phyloP scores from a whole-genome alignment of 106 monocot species.

The Triglochin maritima region DNA sequence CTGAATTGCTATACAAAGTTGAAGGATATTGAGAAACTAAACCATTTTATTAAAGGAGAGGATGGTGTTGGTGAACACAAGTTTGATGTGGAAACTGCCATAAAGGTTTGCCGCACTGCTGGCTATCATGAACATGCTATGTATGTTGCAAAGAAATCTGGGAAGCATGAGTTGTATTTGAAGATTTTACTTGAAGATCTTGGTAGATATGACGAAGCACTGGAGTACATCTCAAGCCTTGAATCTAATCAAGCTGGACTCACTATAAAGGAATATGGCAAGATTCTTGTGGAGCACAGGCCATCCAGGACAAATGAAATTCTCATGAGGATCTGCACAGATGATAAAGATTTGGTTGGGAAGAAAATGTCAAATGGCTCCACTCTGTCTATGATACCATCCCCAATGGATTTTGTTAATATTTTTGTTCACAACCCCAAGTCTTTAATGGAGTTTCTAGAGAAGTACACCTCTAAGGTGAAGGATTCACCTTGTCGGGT shows the following conservation, averaged over 20 bases:
- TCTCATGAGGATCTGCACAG: conserved; percentile 66
- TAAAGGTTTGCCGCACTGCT: conserved; percentile 88
- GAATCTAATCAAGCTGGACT: conserved; percentile 78
- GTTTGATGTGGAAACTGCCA: conserved; percentile 99
- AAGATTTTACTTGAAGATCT: conserved; percentile 98
- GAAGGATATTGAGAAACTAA: conserved; percentile 93
- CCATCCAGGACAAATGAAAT: conserved; percentile 65
- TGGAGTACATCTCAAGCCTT: conserved; percentile 78
- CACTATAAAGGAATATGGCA: conserved; percentile 90
- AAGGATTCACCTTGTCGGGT: conserved; percentile 70
- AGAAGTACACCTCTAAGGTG: conserved; percentile 59
- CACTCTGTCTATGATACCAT: conserved; percentile 37
- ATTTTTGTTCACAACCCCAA: conserved; percentile 86
- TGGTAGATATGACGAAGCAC: conserved; percentile 70
- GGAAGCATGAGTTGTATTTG: conserved; percentile 88
- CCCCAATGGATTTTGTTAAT: conserved; percentile 88
- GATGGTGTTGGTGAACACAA: conserved; percentile 64
- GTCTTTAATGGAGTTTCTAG: conserved; percentile 80
- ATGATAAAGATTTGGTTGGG: conserved; percentile 19
- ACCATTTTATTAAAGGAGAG: conserved; percentile 89
- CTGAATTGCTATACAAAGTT: conserved; percentile 96
- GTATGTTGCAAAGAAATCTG: conserved; percentile 87
- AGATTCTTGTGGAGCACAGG: conserved; percentile 83
- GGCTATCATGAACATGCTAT: conserved; percentile 98
- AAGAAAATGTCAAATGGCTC: conserved; percentile 30